Evolutionary conservation across 208 protist species (phyloP), one percentile per base, ranked within the genome.

Genomic region (Trypanosoma cruzi): DNA sequence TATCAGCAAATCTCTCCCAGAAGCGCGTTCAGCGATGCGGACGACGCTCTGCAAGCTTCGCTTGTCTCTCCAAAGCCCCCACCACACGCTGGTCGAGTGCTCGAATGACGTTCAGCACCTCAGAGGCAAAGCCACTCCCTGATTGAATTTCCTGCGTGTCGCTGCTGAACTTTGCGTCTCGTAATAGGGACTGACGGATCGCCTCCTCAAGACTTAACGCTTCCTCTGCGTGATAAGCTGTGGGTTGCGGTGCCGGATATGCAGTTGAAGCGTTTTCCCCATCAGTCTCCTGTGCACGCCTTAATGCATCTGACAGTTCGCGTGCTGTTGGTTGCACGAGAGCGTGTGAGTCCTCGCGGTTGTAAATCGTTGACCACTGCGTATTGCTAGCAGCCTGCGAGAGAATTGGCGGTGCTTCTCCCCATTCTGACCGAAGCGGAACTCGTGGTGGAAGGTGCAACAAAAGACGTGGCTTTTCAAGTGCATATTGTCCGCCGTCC

Each of bases 71-170:
- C 50, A 96, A 73, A 1, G 90, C 90, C 18, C 82, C 84, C 16
- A 82, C 64, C 24, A 96, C 88, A 37, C 81, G 82, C 20, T 81
- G 81, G 64, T 96, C 88, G 56, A 96, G 80, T 37, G 82, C 86
- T 26, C 86, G 79, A 61, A 96, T 96, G 57, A 89, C 85, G 26
- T 81, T 79, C n/a, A 96, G 73, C 49, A 96, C 81, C 74, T 96
- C 86, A 13, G 68, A 64, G 18, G 88, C 81, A 66, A 96, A 96
- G 18, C 71, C 63, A 36, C 36, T 65, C 31, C 37, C 73, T 37
- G 37, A 22, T 10, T 74, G 63, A 32, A 13, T 52, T 28, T 59
- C 57, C 34, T 55, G 58, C 44, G 31, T 7, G 31, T 36, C 42
- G 26, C 29, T 60, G 28, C 40, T 44, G 28, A 65, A 20, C 1